phyloP scores from a whole-genome alignment of 495 filamentous ascomycete species.

The Penicillium ochrochloron region DNA sequence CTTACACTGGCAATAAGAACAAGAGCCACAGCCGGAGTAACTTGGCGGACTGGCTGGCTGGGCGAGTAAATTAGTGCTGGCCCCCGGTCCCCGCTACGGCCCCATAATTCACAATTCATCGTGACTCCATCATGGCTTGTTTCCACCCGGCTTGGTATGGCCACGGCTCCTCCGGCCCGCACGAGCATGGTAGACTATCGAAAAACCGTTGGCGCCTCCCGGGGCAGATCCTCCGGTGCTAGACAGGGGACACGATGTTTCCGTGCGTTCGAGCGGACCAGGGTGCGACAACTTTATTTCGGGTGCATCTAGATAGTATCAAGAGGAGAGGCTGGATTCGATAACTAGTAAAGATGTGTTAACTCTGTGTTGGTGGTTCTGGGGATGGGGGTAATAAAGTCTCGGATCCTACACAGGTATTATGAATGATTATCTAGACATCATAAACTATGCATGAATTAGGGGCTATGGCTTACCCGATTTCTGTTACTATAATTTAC shows the following conservation, averaged over 20 bases:
- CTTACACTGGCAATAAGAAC: not conserved
- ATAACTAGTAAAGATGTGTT: not conserved
- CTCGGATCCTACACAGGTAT: no score
- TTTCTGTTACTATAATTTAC: not conserved
- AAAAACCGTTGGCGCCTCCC: conserved; percentile 30
- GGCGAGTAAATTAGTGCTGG: not conserved
- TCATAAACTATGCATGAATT: no score
- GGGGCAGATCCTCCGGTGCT: conserved; percentile 29
- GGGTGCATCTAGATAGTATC: conserved; percentile 4
- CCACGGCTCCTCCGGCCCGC: not conserved
- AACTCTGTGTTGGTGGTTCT: not conserved
- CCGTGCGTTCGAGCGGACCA: conserved; percentile 24
- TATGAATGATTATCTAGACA: no score
- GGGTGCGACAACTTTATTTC: conserved; percentile 37
- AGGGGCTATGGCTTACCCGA: no score
- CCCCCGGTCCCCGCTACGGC: not conserved
- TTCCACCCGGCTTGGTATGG: conserved; percentile 7
- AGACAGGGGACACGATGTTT: conserved; percentile 30
- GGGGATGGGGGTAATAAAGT: not conserved
- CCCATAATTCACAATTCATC: not conserved
- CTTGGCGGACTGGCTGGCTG: not conserved
- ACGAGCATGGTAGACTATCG: conserved; percentile 3
- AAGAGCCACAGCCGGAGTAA: not conserved
- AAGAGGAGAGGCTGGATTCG: not conserved
- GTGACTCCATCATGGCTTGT: not conserved